Evolutionary conservation across 805 yeast genomes (phyloP), one percentile per base, ranked within the genome.

Genomic region (Sugiyamaella floridensis): DNA sequence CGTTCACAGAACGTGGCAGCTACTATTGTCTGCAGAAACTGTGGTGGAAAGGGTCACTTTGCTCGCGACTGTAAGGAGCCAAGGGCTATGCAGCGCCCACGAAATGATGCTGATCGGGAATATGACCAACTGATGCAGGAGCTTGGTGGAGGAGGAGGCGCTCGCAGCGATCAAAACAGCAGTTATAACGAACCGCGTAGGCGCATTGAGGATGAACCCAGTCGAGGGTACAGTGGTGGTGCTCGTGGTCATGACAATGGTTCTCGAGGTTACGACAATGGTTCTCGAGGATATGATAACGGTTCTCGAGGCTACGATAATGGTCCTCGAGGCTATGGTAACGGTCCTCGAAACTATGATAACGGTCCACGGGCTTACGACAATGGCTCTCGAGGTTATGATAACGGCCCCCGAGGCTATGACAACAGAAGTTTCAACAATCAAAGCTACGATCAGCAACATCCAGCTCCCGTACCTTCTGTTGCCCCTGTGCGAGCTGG

Each of bases 31-130:
- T 93, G 98, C 70, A 74, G 81, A 29, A 74, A 74, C 14, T 92
- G 98, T 76, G 95, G 95, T 1, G 78, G 78, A 50, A 72, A 77
- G 26, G 99, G 98, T 1, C 98, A 92, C 69, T 81, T 82, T 56
- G 90, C 95, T 0, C 75, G 89, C 53, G 98, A 93, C 69, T 93
- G 99, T 76, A 79, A 76, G 53, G 70, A 70, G 40, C 67, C 69
- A 40, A 57, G 61, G 9, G 26, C 48, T 2, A 37, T 15, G 16
- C 46, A 43, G 16, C 50, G 52, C n/a, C 54, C 42, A 5, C 43
- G 32, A 34, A 49, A 56, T 28, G 62, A 52, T 28, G 75, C 77
- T 40, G 82, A 79, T 48, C 61, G 68, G 44, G 83, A 80, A 57
- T 74, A 74, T 55, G 78, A 75, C 42, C 73, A 71, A 50, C 74